These are phyloP conservation scores for Tephrocybe sp. DNA, from an alignment of 768 basidiomycete species.

Conservation along the genomic window DNA sequence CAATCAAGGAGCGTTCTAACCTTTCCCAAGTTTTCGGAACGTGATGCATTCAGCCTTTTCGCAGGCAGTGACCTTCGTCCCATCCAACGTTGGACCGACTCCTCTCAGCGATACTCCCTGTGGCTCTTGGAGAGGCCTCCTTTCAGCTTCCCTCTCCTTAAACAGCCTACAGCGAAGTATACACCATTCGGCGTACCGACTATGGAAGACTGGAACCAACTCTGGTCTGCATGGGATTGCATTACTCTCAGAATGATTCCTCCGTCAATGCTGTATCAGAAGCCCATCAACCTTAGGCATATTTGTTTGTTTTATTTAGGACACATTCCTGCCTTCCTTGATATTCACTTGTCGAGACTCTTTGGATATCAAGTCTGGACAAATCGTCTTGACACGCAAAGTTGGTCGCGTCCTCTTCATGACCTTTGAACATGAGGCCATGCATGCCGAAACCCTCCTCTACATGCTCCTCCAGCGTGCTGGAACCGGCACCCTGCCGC, in stretches of 20 bases:
- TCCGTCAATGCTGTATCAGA: constrained; percentile 77
- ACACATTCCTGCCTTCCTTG: constrained; percentile 90
- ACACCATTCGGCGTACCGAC: constrained; percentile 69
- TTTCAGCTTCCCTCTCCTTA: constrained; percentile 69
- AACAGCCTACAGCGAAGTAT: constrained; percentile 33
- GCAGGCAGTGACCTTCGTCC: constrained; percentile 73
- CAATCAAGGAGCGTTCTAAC: not conserved
- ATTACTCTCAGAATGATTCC: constrained; percentile 87
- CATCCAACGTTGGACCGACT: constrained; percentile 83
- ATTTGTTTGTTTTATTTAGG: constrained; percentile 97
- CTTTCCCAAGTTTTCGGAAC: constrained; percentile 67
- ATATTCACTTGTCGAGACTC: constrained; percentile 81
- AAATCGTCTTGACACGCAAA: constrained; percentile 55
- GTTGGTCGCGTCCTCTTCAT: constrained; percentile 83
- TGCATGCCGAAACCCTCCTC: constrained; percentile 89
- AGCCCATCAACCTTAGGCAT: constrained; percentile 91
- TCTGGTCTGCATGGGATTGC: constrained; percentile 91
- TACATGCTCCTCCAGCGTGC: constrained; percentile 92
- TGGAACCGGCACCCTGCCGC: constrained; percentile 75
- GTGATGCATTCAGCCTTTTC: constrained; percentile 70
- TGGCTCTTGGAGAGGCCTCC: constrained; percentile 90
- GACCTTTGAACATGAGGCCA: constrained; percentile 87
- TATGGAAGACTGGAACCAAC: constrained; percentile 70
- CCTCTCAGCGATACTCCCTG: constrained; percentile 67
- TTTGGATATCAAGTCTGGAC: constrained; percentile 59